phyloP scores from a whole-genome alignment of 805 yeast species.

The Blastobotrys americana region DNA sequence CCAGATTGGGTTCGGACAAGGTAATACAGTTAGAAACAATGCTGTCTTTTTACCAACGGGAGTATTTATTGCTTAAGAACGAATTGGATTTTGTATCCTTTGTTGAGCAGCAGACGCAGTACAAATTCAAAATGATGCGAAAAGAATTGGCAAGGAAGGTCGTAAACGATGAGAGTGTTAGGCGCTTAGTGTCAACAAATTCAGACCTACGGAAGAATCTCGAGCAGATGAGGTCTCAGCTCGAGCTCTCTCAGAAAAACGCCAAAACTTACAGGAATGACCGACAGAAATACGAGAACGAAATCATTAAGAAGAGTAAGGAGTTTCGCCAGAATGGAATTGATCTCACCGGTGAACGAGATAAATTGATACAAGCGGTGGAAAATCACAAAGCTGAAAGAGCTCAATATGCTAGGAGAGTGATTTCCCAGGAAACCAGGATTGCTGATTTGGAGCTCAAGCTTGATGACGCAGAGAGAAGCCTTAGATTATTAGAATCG shows the following conservation, averaged over 20 bases:
- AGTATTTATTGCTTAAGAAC: conserved; percentile 48
- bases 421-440: conserved; percentile 26
- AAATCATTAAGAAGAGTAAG: conserved; percentile 28
- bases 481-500: conserved; percentile 4
- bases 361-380: conserved; percentile 21
- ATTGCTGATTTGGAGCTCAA: conserved; percentile 23
- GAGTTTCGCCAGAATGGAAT: conserved; percentile 25
- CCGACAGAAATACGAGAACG: conserved; percentile 32
- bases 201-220: conserved; percentile 14
- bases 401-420: conserved; percentile 27
- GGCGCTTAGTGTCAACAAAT: conserved; percentile 26
- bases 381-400: conserved; percentile 26
- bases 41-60: conserved; percentile 48
- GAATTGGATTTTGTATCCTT: conserved; percentile 56
- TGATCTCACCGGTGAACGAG: conserved; percentile 20
- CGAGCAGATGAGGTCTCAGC: conserved; percentile 24
- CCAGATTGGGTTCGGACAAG: not conserved
- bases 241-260: conserved; percentile 27
- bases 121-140: conserved; percentile 30
- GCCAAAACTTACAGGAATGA: conserved; percentile 30
- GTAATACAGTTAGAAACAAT: not conserved
- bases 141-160: conserved; percentile 27
- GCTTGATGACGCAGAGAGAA: conserved; percentile 7
- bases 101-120: conserved; percentile 42
- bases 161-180: conserved; percentile 25